Conservation (phyloP, 441 rosid genomes). For the Populus tomentosa region DNA sequence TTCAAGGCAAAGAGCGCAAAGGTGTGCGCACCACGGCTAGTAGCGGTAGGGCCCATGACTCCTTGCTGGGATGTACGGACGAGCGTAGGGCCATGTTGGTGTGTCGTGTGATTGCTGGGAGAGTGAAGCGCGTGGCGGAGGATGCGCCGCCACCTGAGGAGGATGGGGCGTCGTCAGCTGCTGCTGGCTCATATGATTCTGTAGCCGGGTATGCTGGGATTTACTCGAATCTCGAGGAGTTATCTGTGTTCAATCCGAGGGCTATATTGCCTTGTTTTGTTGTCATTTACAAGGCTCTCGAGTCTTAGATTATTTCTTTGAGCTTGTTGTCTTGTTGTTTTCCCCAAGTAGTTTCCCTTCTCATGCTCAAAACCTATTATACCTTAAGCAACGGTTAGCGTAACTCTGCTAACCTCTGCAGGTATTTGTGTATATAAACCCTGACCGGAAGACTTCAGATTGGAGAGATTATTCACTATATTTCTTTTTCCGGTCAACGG, state of each 20-base stretch:
- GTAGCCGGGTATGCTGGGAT: slow-evolving; percentile 63
- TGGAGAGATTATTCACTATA: not conserved
- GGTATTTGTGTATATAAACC: not conserved
- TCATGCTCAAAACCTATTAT: not conserved
- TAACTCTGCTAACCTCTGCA: not conserved
- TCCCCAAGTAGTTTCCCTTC: not conserved
- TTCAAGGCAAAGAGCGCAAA: slow-evolving; percentile 43
- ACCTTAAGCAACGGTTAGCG: slow-evolving; percentile 3
- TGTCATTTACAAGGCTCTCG: slow-evolving; percentile 69
- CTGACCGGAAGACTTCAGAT: not conserved
- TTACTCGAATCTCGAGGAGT: slow-evolving; percentile 79
- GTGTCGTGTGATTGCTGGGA: slow-evolving; percentile 94
- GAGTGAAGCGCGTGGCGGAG: slow-evolving; percentile 54
- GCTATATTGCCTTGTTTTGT: slow-evolving; percentile 95
- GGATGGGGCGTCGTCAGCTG: slow-evolving; percentile 19
- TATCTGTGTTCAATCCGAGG: slow-evolving; percentile 68
- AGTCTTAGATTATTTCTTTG: slow-evolving; percentile 25
- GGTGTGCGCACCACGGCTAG: slow-evolving; percentile 87
- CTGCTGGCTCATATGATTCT: slow-evolving; percentile 60
- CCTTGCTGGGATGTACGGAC: slow-evolving; percentile 39
- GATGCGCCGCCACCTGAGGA: slow-evolving; percentile 39
- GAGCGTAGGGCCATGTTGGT: slow-evolving; percentile 86
- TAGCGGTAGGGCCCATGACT: slow-evolving; percentile 93
- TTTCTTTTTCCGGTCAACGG: not conserved
- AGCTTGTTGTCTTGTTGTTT: not conserved